These are phyloP conservation scores for Colletotrichum musicola DNA, from an alignment of 2,329 filamentous ascomycete species.

Conservation along the genomic window DNA sequence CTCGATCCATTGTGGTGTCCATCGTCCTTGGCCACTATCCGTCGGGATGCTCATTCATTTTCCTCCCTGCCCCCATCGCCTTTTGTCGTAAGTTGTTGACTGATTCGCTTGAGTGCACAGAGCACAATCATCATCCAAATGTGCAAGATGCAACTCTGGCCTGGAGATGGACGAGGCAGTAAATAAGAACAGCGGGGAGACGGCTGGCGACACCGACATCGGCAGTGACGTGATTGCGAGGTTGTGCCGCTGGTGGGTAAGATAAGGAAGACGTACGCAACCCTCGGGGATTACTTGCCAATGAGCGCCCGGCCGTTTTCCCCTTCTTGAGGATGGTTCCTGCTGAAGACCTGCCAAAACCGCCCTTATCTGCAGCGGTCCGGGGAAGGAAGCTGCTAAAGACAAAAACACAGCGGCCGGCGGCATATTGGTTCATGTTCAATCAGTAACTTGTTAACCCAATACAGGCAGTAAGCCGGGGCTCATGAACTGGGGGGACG, in stretches of 20 bases:
- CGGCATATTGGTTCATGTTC: constrained; percentile 2
- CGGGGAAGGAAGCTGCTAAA: background rate
- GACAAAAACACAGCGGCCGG: background rate
- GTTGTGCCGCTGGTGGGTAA: constrained; percentile 33
- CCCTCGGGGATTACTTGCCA: constrained; percentile 22
- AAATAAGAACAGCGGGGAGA: background rate
- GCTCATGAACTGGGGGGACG: constrained; percentile 7
- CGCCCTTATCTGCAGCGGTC: constrained; percentile 25
- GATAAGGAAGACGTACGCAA: constrained; percentile 32
- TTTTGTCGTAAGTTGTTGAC: background rate
- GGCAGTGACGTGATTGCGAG: constrained; percentile 38
- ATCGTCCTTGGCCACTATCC: background rate
- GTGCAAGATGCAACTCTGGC: background rate
- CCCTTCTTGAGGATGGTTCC: background rate
- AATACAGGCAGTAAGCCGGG: constrained; percentile 23
- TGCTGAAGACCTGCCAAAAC: constrained; percentile 2
- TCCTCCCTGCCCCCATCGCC: background rate
- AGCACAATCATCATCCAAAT: background rate
- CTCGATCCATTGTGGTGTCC: background rate
- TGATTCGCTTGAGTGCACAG: background rate
- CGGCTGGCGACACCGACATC: constrained; percentile 33
- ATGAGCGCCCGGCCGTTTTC: constrained; percentile 5
- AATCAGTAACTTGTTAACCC: constrained; percentile 8
- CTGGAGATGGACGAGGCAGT: background rate
- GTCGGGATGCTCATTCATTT: background rate